These are phyloP conservation scores for Eutypa lata DNA, from an alignment of 2,329 filamentous ascomycete genomes.

Conservation along the genomic window DNA sequence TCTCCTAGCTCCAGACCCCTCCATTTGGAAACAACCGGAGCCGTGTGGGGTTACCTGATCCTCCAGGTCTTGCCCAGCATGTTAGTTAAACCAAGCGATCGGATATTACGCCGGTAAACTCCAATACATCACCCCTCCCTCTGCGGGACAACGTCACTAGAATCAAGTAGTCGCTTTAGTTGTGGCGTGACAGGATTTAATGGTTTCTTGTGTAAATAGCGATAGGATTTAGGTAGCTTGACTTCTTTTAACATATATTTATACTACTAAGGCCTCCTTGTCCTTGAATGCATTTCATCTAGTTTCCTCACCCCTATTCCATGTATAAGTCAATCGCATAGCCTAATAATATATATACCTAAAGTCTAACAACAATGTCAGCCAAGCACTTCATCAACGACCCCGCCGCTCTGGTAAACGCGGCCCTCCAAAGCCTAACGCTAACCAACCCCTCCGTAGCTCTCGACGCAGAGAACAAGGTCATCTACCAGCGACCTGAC, in stretches of 20 bases:
- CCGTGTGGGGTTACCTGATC: neutral
- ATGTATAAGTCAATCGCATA: too few species aligned
- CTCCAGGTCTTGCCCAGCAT: too few species aligned
- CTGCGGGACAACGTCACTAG: neutral
- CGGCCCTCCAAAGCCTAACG: slow-evolving; percentile 73
- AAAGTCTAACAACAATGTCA: slow-evolving; percentile 36
- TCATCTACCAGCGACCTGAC: slow-evolving; percentile 69
- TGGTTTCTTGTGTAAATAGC: neutral
- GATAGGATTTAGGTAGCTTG: neutral
- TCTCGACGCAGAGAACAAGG: slow-evolving; percentile 76
- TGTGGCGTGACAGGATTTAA: neutral
- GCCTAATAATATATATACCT: too few species aligned
- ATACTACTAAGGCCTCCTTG: neutral
- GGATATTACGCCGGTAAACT: neutral
- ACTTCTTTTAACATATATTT: neutral
- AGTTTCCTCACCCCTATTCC: too few species aligned
- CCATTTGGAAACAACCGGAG: neutral
- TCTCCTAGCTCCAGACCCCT: neutral
- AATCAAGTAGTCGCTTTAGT: neutral
- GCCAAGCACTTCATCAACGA: slow-evolving; percentile 89
- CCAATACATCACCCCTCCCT: neutral
- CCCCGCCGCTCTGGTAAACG: slow-evolving; percentile 71
- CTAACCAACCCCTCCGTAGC: slow-evolving; percentile 81
- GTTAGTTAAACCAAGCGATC: neutral
- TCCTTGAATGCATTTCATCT: too few species aligned